Percentiles rank a stretch among this genome's conserved stretches.
These are phyloP conservation scores for Darksidea phi DNA, from an alignment of 495 filamentous ascomycete species.

Conservation along the genomic window DNA sequence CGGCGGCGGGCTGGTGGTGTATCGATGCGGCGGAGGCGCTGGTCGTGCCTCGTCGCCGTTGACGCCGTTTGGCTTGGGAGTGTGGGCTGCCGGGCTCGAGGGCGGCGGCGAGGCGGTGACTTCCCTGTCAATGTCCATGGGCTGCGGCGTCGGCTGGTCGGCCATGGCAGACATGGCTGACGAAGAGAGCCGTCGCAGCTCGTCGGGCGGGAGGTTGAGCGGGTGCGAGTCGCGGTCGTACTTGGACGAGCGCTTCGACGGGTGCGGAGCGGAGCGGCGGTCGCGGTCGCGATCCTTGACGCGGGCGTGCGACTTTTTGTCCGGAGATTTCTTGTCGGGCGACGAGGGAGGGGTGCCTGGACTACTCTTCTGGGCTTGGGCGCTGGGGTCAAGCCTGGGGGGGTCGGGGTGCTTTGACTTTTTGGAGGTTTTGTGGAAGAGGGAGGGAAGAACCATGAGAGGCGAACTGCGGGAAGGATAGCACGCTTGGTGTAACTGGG, in stretches of 20 bases:
- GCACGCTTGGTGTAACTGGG: conserved; percentile 11
- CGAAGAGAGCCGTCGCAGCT: conserved; percentile 71
- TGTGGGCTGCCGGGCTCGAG: conserved; percentile 46
- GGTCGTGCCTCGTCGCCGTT: conserved; percentile 62
- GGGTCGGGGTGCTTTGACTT: conserved; percentile 31
- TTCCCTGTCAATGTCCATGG: conserved; percentile 82
- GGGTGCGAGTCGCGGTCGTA: conserved; percentile 72
- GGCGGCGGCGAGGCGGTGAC: conserved; percentile 49
- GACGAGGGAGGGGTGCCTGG: conserved; percentile 36
- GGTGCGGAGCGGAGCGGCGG: conserved; percentile 21
- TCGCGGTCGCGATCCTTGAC: conserved; percentile 32
- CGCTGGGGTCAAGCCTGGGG: conserved; percentile 12
- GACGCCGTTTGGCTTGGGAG: conserved; percentile 47
- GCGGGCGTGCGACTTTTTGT: conserved; percentile 26
- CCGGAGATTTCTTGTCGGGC: conserved; percentile 34
- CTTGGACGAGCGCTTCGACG: conserved; percentile 42
- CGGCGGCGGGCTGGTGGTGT: conserved; percentile 58
- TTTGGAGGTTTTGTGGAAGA: conserved; percentile 32
- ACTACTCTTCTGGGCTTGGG: conserved; percentile 12
- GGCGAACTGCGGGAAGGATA: neutral
- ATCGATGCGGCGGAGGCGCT: conserved; percentile 74
- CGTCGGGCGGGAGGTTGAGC: conserved; percentile 81
- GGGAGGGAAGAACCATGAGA: conserved; percentile 31
- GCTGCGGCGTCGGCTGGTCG: conserved; percentile 47
- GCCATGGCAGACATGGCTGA: conserved; percentile 56